Base-by-base conservation (phyloP, 2,329 filamentous ascomycete species). In the Fonsecaea pedrosoi region DNA sequence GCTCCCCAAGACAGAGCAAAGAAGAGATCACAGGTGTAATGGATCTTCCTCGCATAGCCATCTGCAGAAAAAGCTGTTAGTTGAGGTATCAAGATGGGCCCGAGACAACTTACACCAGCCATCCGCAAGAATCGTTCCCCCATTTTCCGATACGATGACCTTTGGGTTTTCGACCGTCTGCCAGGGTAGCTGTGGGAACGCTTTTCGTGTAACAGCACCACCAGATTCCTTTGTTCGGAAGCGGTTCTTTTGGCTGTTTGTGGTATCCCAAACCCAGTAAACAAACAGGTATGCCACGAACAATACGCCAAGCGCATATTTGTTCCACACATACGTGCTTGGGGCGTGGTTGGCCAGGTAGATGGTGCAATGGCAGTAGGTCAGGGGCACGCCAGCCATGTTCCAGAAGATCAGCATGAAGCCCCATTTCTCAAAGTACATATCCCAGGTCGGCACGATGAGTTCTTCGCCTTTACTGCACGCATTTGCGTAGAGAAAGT, bases 321-420 rank as follows among this genome's bases (percentile, higher is more conserved):
- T 87, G 75, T 92, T 91, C 89, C 90, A 94, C 61, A 84, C 84
- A 80, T 96, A 97, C 65, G 87, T 87, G 40, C 87, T 84, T 0
- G 94, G 91, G 74, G 90, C 81, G 78, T 96, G 92, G 79, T 91
- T 94, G 72, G 92, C 92, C 59, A 97, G 85, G 81, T 91, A 97
- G 74, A 97, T 88, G 57, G 91, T 94, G 85, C 91, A 95, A 83
- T 97, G 93, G 82, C 92, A 96, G 85, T 97, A 97, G 62, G 89
- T 93, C 60, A 97, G 85, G 13, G 93, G 93, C 32, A 97, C 93
- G 72, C 93, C 93, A 55, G 93, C 92, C 77, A 97, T 84, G 80
- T 97, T 97, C 93, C 93, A 97, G 87, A 97, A 97, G 79, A 96
- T 96, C 72, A 97, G 87, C 93, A 97, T 97, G 83, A 97, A 97